A percentile compares a stretch with the other conserved stretches of the same genome.
These are phyloP conservation scores for Fusarium papillatum DNA, from an alignment of 2,329 filamentous ascomycete genomes.

Conservation along the genomic window DNA sequence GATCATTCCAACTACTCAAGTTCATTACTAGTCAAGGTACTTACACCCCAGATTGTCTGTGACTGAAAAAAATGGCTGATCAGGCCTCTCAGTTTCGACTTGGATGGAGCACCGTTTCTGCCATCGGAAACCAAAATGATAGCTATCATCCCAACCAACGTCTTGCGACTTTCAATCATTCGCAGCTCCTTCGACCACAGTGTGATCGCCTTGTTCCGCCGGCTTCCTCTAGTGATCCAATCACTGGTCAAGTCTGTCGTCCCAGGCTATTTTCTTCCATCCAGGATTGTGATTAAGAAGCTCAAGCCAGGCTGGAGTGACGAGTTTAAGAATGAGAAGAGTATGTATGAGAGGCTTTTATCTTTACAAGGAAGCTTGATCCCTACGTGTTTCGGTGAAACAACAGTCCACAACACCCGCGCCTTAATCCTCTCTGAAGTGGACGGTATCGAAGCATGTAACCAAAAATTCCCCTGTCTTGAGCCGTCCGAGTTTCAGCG, in stretches of 20 bases:
- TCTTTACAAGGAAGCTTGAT: not conserved
- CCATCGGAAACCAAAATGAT: not conserved
- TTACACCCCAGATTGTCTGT: not conserved
- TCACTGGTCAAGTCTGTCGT: not conserved
- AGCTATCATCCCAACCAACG: not conserved
- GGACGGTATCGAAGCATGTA: not conserved
- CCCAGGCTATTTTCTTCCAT: not conserved
- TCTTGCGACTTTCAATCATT: not conserved
- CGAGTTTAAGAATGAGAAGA: not conserved
- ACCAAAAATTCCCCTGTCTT: not conserved
- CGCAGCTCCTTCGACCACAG: not conserved
- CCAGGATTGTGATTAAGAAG: not conserved
- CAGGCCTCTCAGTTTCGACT: not conserved
- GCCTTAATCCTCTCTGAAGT: not conserved
- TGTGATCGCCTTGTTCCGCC: not conserved
- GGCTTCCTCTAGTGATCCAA: not conserved
- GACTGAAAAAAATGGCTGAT: not conserved
- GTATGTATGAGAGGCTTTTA: not conserved
- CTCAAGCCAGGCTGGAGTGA: not conserved
- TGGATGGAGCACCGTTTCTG: not conserved
- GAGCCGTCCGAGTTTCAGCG: not conserved
- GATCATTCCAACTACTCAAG: not conserved
- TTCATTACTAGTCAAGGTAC: not conserved
- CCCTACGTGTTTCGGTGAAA: not conserved
- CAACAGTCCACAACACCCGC: not conserved